phyloP scores from a whole-genome alignment of 805 yeast species.

The Candida methanosorbosa region DNA sequence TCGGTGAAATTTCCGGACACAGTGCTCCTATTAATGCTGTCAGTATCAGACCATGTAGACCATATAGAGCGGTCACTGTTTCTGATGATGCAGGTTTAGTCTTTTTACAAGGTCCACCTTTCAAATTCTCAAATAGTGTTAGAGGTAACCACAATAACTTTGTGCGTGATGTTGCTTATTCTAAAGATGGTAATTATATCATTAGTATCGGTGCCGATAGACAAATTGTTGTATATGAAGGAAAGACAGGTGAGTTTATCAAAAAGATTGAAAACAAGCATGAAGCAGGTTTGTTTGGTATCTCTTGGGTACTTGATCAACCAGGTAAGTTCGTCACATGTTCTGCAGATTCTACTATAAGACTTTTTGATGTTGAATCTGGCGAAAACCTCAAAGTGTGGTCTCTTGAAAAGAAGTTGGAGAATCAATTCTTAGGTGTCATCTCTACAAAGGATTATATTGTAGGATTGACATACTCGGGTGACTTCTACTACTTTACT shows the following conservation, averaged over 20 bases:
- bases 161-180: conserved; percentile 71
- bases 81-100: conserved; percentile 84
- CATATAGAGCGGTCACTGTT: conserved; percentile 88
- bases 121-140: conserved; percentile 68
- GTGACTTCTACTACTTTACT: conserved; percentile 57
- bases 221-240: conserved; percentile 70
- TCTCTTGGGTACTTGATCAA: conserved; percentile 57
- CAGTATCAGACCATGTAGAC: conserved; percentile 76
- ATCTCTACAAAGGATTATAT: conserved; percentile 51
- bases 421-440: conserved; percentile 74
- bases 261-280: conserved; percentile 45
- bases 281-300: conserved; percentile 72
- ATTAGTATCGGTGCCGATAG: conserved; percentile 86
- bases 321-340: conserved; percentile 59
- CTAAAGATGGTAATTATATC: conserved; percentile 69
- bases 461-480: conserved; percentile 62
- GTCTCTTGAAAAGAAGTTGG: conserved; percentile 37
- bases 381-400: conserved; percentile 41
- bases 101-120: conserved; percentile 88
- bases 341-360: conserved; percentile 74
- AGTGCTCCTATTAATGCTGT: conserved; percentile 77
- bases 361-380: conserved; percentile 47
- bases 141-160: conserved; percentile 72
- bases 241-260: conserved; percentile 72
- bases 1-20: conserved; percentile 95